phyloP scores from a whole-genome alignment of 176 grass and related monocot species.

The Secale cereale region DNA sequence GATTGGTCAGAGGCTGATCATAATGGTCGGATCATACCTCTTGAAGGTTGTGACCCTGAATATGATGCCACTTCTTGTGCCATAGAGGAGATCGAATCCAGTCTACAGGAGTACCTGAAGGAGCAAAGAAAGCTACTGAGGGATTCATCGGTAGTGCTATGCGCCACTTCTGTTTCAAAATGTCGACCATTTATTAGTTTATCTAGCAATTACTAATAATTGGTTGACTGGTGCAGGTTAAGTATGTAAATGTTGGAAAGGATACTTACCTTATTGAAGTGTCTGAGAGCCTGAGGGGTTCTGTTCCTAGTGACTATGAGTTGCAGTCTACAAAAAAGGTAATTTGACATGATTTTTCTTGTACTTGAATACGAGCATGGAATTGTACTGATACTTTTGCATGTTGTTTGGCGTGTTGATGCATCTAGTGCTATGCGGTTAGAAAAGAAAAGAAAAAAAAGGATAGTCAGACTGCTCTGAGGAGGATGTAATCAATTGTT shows the following conservation, averaged over 20 bases:
- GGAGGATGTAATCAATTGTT: not conserved
- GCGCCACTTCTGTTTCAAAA: slow-evolving; percentile 1
- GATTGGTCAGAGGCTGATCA: slow-evolving; percentile 94
- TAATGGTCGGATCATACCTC: slow-evolving; percentile 79
- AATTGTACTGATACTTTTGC: slow-evolving; percentile 2
- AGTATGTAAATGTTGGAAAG: slow-evolving; percentile 89
- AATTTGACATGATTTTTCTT: not conserved
- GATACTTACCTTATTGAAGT: slow-evolving; percentile 86
- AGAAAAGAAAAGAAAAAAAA: not conserved
- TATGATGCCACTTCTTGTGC: slow-evolving; percentile 58
- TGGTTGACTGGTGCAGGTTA: slow-evolving; percentile 42
- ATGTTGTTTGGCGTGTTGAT: not conserved
- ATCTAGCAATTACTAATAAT: slow-evolving; percentile 21
- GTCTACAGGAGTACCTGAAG: slow-evolving; percentile 66
- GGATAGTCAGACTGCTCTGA: not conserved
- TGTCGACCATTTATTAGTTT: not conserved
- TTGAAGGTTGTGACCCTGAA: slow-evolving; percentile 77
- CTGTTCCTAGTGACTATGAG: slow-evolving; percentile 77
- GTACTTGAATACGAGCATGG: slow-evolving; percentile 6
- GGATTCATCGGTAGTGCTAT: slow-evolving; percentile 48
- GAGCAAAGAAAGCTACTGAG: slow-evolving; percentile 68
- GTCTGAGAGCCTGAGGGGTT: slow-evolving; percentile 55
- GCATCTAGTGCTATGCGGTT: not conserved
- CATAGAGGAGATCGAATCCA: slow-evolving; percentile 67
- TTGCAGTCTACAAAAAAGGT: slow-evolving; percentile 95